Conservation (phyloP, 2,329 filamentous ascomycete genomes). For the Helminthosporium solani region DNA sequence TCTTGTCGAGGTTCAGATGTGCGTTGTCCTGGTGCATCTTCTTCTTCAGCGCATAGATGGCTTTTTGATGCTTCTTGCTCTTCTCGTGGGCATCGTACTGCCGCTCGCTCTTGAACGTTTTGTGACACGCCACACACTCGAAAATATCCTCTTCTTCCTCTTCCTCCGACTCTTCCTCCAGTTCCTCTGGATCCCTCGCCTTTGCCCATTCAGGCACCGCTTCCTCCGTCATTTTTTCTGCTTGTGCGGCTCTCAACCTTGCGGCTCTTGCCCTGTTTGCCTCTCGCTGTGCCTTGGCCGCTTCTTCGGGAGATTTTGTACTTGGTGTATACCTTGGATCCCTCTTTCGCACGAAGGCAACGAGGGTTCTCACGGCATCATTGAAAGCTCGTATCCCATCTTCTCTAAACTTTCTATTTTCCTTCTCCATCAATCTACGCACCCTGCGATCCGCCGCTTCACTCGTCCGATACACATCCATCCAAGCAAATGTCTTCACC, state of each 20-base stretch:
- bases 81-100: conserved; percentile 90
- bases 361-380: conserved; percentile 81
- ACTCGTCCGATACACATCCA: conserved; percentile 76
- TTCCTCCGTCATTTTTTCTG: conserved; percentile 67
- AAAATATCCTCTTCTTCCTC: conserved; percentile 54
- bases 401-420: conserved; percentile 82
- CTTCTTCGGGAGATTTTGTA: conserved; percentile 73
- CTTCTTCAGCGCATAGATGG: conserved; percentile 73
- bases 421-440: conserved; percentile 88
- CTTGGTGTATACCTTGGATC: conserved; percentile 83
- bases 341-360: conserved; percentile 85
- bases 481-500: conserved; percentile 84
- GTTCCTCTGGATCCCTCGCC: conserved; percentile 56
- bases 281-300: conserved; percentile 74
- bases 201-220: conserved; percentile 75
- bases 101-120: conserved; percentile 82
- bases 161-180: conserved; percentile 56
- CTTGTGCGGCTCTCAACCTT: conserved; percentile 76
- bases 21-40: conserved; percentile 82
- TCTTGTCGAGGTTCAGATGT: conserved; percentile 52
- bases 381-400: conserved; percentile 87
- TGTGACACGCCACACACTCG: conserved; percentile 64
- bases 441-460: conserved; percentile 85
- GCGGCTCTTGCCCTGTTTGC: conserved; percentile 83
- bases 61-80: conserved; percentile 94